Conservation (phyloP, 352 stramenopile genomes). For the Phytophthora multivora region DNA sequence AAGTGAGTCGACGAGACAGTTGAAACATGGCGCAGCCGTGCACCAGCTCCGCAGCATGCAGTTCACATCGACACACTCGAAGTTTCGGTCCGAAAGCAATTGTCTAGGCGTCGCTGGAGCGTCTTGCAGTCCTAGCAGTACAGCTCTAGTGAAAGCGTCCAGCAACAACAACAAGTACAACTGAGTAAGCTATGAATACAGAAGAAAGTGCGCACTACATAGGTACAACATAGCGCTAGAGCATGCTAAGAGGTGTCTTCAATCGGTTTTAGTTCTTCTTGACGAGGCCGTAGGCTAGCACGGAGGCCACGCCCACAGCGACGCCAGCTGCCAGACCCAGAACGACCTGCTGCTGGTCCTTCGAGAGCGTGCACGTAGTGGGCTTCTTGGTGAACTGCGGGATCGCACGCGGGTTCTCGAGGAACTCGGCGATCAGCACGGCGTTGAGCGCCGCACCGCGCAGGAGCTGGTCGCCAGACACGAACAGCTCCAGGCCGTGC, state of each 20-base stretch:
- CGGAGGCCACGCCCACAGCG: slow-evolving; percentile 44
- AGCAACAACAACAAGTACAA: slow-evolving; percentile 46
- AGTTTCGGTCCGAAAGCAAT: slow-evolving; percentile 20
- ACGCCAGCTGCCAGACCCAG: slow-evolving; percentile 43
- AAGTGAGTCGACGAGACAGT: slow-evolving; percentile 39
- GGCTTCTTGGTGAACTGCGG: slow-evolving; percentile 78
- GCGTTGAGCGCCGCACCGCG: slow-evolving; percentile 97
- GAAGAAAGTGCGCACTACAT: background rate
- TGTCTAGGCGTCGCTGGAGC: slow-evolving; percentile 46
- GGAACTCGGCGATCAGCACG: slow-evolving; percentile 96
- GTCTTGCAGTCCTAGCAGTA: slow-evolving; percentile 39
- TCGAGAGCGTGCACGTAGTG: slow-evolving; percentile 35
- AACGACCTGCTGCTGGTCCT: slow-evolving; percentile 32
- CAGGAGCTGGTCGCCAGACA: slow-evolving; percentile 97
- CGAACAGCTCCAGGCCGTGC: slow-evolving; percentile 97
- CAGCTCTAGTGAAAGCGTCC: slow-evolving; percentile 37
- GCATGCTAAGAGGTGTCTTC: slow-evolving; percentile 14
- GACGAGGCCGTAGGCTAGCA: slow-evolving; percentile 37
- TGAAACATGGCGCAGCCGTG: slow-evolving; percentile 53
- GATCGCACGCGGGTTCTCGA: slow-evolving; percentile 64
- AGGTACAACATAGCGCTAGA: slow-evolving; percentile 4
- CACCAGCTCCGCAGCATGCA: slow-evolving; percentile 55
- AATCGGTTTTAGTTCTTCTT: slow-evolving; percentile 56
- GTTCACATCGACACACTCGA: slow-evolving; percentile 19
- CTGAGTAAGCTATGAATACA: slow-evolving; percentile 18